A percentile compares a stretch with the other conserved stretches of the same genome.
Evolutionary conservation across 2,329 filamentous ascomycete genomes (phyloP).

Genomic region (Alternaria conjuncta): DNA sequence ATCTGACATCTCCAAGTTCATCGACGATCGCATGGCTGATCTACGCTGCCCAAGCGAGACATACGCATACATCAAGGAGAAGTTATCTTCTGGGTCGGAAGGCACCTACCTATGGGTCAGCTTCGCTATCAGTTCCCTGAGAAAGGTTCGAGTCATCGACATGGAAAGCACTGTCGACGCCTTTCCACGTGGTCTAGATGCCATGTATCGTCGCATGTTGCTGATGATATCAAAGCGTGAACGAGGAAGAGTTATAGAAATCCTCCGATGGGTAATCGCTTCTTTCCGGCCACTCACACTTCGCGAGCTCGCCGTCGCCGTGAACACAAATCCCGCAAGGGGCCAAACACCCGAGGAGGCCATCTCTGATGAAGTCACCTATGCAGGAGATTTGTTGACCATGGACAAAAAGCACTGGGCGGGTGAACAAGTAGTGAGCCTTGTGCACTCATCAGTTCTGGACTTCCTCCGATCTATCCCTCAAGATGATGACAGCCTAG

Average conservation of each 20-base stretch:
- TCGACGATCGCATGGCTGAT: neutral
- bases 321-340: too few species aligned
- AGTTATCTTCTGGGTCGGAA: rapidly evolving
- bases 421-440: too few species aligned
- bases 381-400: too few species aligned
- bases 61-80: neutral
- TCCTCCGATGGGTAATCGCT: rapidly evolving
- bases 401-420: too few species aligned
- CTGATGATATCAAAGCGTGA: neutral
- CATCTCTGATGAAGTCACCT: too few species aligned
- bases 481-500: too few species aligned
- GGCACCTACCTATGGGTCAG: neutral
- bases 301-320: too few species aligned
- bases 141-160: neutral
- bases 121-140: neutral
- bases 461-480: too few species aligned
- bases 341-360: too few species aligned
- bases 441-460: too few species aligned
- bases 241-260: neutral
- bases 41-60: too few species aligned
- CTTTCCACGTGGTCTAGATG: neutral
- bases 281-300: too few species aligned
- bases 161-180: neutral
- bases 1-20: neutral
- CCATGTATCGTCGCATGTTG: neutral